These are phyloP conservation scores for Petunia secreta DNA, from an alignment of 257 asterid genomes.

Conservation along the genomic window DNA sequence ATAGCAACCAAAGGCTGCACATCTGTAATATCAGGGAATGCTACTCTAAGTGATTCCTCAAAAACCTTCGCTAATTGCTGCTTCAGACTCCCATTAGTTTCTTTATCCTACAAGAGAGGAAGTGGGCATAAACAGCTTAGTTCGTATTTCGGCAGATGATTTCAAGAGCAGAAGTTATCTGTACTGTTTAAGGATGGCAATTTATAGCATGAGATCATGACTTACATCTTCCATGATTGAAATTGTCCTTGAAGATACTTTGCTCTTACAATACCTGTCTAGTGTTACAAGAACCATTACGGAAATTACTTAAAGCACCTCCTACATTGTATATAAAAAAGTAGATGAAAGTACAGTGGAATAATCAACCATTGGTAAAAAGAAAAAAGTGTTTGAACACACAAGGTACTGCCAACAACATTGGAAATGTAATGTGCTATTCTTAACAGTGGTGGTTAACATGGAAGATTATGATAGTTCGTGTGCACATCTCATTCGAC, in stretches of 20 bases:
- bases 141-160: neutral
- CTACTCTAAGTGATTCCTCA: conserved; percentile 60
- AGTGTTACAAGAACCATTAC: conserved; percentile 49
- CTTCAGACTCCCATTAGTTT: conserved; percentile 61
- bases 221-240: conserved; percentile 68
- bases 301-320: conserved; percentile 21
- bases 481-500: neutral
- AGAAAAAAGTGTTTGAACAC: neutral
- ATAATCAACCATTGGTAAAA: neutral
- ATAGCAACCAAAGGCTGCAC: conserved; percentile 64
- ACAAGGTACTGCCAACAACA: neutral
- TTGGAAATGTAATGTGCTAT: neutral
- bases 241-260: conserved; percentile 35
- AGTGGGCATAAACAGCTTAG: conserved; percentile 24
- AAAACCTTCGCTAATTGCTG: conserved; percentile 59
- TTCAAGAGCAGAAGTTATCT: conserved; percentile 11
- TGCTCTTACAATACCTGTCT: conserved; percentile 66
- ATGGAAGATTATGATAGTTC: neutral
- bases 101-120: conserved; percentile 47
- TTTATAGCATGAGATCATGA: conserved; percentile 17
- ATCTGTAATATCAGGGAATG: conserved; percentile 64
- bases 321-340: neutral
- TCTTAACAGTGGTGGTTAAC: neutral
- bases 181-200: neutral
- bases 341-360: neutral